phyloP scores from a whole-genome alignment of 1,284 basidiomycete species.

The Sporisorium graminicola region DNA sequence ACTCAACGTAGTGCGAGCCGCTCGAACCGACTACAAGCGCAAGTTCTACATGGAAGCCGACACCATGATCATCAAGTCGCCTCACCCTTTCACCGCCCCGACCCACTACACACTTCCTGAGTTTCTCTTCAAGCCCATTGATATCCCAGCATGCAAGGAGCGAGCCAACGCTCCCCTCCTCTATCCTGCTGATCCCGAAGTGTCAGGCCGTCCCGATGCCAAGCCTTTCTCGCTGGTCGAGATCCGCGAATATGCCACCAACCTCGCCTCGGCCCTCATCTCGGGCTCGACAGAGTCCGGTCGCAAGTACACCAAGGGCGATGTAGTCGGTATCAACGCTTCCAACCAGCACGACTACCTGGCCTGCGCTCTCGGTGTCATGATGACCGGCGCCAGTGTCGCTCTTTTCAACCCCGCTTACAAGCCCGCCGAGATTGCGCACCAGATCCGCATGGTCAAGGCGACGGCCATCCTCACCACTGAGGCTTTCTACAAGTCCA shows the following conservation, averaged over 20 bases:
- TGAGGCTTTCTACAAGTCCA: conserved; percentile 28
- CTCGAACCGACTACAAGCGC: conserved; percentile 27
- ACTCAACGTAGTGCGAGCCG: conserved; percentile 17
- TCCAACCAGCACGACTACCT: conserved; percentile 67
- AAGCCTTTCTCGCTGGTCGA: conserved; percentile 53
- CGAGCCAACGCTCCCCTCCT: conserved; percentile 41
- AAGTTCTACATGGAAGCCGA: conserved; percentile 29
- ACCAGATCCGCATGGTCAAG: conserved; percentile 60
- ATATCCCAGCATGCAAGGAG: conserved; percentile 36
- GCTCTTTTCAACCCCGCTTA: conserved; percentile 67
- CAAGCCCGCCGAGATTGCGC: conserved; percentile 60
- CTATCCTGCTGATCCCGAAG: conserved; percentile 44
- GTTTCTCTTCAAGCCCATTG: conserved; percentile 57
- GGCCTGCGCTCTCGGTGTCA: conserved; percentile 56
- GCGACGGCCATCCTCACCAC: conserved; percentile 58
- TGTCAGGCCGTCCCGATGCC: conserved; percentile 39
- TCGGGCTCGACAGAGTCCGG: conserved; percentile 41
- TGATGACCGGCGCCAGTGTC: conserved; percentile 61
- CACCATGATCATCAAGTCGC: conserved; percentile 58
- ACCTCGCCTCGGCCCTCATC: conserved; percentile 54
- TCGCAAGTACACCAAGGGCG: conserved; percentile 54
- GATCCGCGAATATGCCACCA: conserved; percentile 50
- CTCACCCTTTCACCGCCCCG: conserved; percentile 43
- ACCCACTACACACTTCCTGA: conserved; percentile 51
- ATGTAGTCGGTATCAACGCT: conserved; percentile 60